Evolutionary conservation across 2,329 filamentous ascomycete species (phyloP).

Genomic region (Fonsecaea nubica): DNA sequence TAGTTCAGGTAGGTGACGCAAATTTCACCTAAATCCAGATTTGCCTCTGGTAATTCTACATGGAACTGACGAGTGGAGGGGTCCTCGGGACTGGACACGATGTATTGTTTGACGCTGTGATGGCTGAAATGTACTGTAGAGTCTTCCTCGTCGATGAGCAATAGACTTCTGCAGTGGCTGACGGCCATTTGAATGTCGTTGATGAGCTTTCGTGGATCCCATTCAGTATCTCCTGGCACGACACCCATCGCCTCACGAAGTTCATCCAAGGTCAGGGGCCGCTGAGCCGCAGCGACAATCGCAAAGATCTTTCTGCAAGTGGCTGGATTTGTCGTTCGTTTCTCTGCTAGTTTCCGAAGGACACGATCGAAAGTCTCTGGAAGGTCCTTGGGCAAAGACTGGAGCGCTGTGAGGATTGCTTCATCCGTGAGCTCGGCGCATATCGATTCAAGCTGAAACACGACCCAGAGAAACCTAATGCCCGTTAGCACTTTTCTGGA

Average conservation of each 20-base stretch:
- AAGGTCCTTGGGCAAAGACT: constrained; percentile 24
- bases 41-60: neutral
- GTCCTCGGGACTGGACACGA: constrained; percentile 12
- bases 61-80: neutral
- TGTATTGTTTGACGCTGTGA: constrained; percentile 26
- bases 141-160: constrained; percentile 37
- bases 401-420: constrained; percentile 32
- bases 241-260: constrained; percentile 26
- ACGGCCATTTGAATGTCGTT: constrained; percentile 34
- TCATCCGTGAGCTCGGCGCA: constrained; percentile 34
- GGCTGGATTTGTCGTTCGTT: neutral
- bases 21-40: constrained; percentile 23
- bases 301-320: constrained; percentile 24
- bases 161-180: constrained; percentile 30
- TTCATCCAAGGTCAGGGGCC: constrained; percentile 26
- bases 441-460: constrained; percentile 36
- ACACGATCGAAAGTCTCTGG: constrained; percentile 25
- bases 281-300: constrained; percentile 16
- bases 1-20: constrained; percentile 32
- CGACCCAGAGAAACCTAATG: constrained; percentile 37
- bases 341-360: constrained; percentile 10
- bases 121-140: constrained; percentile 27
- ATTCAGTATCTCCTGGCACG: constrained; percentile 16
- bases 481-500: neutral
- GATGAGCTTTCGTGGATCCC: constrained; percentile 23